Evolutionary conservation across 1,139 yeast species (phyloP).

Genomic region (Pichia sp.): DNA sequence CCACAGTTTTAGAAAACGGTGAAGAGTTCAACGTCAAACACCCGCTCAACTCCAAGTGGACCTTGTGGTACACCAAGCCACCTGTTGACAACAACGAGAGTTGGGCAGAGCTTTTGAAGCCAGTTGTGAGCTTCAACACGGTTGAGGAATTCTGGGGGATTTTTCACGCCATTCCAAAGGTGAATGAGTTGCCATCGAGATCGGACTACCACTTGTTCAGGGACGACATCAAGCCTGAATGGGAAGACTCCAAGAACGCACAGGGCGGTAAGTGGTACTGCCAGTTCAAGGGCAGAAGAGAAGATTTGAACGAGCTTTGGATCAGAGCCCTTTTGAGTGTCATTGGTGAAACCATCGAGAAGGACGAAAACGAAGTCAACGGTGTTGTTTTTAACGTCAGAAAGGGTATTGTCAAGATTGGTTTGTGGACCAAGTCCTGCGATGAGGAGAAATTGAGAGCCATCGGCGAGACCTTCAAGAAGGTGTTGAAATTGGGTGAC

Average conservation of each 20-base stretch:
- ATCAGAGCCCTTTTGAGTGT: conserved; percentile 83
- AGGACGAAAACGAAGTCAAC: conserved; percentile 66
- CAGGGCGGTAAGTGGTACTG: conserved; percentile 95
- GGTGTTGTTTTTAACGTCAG: conserved; percentile 92
- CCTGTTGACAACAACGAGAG: conserved; percentile 73
- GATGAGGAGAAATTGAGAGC: conserved; percentile 51
- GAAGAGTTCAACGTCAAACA: conserved; percentile 79
- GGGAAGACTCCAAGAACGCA: conserved; percentile 90
- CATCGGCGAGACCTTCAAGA: conserved; percentile 84
- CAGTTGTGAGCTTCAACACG: conserved; percentile 84
- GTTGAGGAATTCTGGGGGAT: conserved; percentile 99
- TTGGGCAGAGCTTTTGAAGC: conserved; percentile 92
- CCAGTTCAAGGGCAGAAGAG: conserved; percentile 61
- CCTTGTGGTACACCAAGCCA: conserved; percentile 97
- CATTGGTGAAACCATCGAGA: conserved; percentile 94
- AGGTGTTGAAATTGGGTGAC: conserved; percentile 64
- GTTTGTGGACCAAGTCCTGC: conserved; percentile 89
- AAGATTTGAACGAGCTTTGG: conserved; percentile 86
- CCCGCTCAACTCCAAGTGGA: conserved; percentile 91
- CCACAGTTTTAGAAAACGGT: conserved; percentile 61
- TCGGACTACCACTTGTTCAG: conserved; percentile 96
- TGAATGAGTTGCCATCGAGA: conserved; percentile 83
- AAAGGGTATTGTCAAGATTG: conserved; percentile 77
- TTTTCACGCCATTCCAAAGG: conserved; percentile 89
- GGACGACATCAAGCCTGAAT: conserved; percentile 93